Percentiles rank a stretch among this genome's conserved stretches.
Evolutionary conservation across 192 early-diverging fungal species (phyloP).

Genomic region (Hyaloraphidium curvatum): DNA sequence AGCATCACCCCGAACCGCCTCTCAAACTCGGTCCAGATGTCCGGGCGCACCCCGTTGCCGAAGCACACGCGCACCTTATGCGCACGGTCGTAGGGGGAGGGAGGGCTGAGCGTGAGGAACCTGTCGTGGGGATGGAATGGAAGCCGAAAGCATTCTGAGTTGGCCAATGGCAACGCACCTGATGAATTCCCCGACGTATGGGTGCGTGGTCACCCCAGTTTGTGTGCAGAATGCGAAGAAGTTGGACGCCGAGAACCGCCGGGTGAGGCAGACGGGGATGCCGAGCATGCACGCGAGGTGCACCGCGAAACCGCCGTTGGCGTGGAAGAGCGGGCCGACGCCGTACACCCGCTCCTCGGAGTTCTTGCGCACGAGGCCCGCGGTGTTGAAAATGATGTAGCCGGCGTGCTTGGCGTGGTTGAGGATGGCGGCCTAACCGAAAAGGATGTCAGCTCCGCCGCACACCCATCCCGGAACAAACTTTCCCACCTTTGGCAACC

Average conservation of each 20-base stretch:
- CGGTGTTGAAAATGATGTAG: no score
- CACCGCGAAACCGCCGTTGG: no score
- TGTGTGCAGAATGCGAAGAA: constrained; percentile 1
- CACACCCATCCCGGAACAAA: neutral
- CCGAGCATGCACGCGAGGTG: no score
- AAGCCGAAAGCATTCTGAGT: no score
- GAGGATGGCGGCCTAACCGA: no score
- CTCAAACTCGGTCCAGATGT: constrained; percentile 41
- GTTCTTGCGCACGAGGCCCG: no score
- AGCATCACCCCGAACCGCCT: neutral
- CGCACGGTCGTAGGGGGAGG: constrained; percentile 22
- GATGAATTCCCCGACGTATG: neutral
- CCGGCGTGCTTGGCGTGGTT: no score
- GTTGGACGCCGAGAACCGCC: neutral
- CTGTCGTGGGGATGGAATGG: no score
- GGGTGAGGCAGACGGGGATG: neutral
- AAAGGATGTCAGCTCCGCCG: no score
- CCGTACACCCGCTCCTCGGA: no score
- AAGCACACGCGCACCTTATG: constrained; percentile 32
- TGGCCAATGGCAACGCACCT: no score
- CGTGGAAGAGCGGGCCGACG: no score
- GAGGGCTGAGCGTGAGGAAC: constrained; percentile 33
- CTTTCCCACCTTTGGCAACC: neutral
- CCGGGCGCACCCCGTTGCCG: constrained; percentile 50
- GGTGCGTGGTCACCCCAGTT: neutral